Percentiles rank a stretch among this genome's conserved stretches.
These are phyloP conservation scores for Didymella keratinophila DNA, from an alignment of 2,329 filamentous ascomycete species.

Conservation along the genomic window DNA sequence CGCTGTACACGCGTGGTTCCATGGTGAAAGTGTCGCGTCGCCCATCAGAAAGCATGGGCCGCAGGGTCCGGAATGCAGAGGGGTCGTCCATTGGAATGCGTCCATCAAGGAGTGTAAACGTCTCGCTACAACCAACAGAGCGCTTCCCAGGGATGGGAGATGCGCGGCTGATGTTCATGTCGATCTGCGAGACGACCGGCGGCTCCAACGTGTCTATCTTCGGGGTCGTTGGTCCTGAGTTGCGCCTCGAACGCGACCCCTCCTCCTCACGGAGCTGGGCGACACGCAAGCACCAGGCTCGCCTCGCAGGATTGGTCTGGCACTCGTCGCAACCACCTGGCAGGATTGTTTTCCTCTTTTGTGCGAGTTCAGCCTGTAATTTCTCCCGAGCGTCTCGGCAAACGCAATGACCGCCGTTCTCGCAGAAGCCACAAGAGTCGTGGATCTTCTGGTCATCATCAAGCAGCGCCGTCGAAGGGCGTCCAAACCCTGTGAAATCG, in stretches of 20 bases:
- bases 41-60: slow-evolving; percentile 31
- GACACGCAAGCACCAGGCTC: slow-evolving; percentile 48
- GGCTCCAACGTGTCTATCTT: slow-evolving; percentile 42
- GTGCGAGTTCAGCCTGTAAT: slow-evolving; percentile 24
- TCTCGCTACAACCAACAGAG: slow-evolving; percentile 47
- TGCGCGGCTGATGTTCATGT: slow-evolving; percentile 23
- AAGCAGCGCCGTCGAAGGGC: slow-evolving; percentile 34
- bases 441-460: slow-evolving; percentile 25
- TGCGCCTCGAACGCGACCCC: slow-evolving; percentile 12
- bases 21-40: slow-evolving; percentile 38
- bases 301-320: slow-evolving; percentile 45
- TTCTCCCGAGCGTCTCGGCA: slow-evolving; percentile 35
- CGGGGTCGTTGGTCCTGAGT: slow-evolving; percentile 10
- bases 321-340: slow-evolving; percentile 50
- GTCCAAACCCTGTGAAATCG: slow-evolving; percentile 43
- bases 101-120: slow-evolving; percentile 46
- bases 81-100: slow-evolving; percentile 44
- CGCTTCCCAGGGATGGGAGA: slow-evolving; percentile 22
- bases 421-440: slow-evolving; percentile 47
- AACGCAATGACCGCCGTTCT: slow-evolving; percentile 41
- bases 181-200: slow-evolving; percentile 33
- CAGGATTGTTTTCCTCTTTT: slow-evolving; percentile 8
- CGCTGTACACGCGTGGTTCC: slow-evolving; percentile 45
- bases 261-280: slow-evolving; percentile 37
- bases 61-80: slow-evolving; percentile 45